Base-by-base conservation (phyloP, 768 basidiomycete species). In the Bullera alba region DNA sequence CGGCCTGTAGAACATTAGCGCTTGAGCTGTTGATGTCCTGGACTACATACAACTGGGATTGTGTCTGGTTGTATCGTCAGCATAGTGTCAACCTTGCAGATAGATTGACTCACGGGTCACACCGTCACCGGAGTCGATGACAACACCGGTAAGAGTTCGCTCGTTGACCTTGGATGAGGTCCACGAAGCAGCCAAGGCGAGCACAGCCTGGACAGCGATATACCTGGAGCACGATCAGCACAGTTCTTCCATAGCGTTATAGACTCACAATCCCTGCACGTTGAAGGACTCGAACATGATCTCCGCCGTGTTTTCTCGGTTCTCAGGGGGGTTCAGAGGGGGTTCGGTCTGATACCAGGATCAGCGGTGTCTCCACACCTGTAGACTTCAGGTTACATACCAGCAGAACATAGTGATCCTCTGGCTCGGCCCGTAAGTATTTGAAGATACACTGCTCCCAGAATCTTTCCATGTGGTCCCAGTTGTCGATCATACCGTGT, bases 371-470 rank as follows among this genome's bases (percentile, higher is more conserved):
- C n/a, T n/a, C n/a, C n/a, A n/a, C n/a, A n/a, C n/a, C n/a, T n/a
- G 4, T 10, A n/a, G 27, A 29, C n/a, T n/a, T 17, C 19, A 10
- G 17, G 19, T 15, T 5, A 58, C 91, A 73, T 62, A 96, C 93
- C 69, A 99, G 76, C 42, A 97, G 81, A 75, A 99, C 97, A 74
- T 96, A 87, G 73, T 97, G 95, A 75, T 97, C 93, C 75, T 97
- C 95, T 14, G 95, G 95, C 74, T 99, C 95, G 6, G 92, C 92
- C 50, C 93, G 80, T 54, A 99, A 79, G 76, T 97, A 97, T 75
- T 99, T 97, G 83, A 97, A 99, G 80, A 97, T 97, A 58, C 86
- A 88, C 78, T 99, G 93, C 73, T 95, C 91, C 95, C 95, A 99
- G 75, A 91, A 96, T 25, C 92, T 79, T 73, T 97, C 93, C 92